Evolutionary conservation across 805 yeast genomes (phyloP).

Genomic region (Hanseniaspora taiwanica): DNA sequence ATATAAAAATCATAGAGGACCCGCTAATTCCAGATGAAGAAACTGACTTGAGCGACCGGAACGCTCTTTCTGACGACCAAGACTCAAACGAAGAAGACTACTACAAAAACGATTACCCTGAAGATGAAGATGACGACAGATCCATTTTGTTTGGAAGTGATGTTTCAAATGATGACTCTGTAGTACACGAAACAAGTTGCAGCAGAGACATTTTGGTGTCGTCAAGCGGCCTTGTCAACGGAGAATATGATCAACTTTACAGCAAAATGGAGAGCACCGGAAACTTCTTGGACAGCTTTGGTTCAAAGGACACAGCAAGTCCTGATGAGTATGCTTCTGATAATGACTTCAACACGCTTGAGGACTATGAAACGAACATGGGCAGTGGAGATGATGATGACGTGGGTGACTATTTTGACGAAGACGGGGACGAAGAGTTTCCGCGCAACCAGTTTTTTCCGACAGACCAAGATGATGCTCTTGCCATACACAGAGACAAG

Average conservation of each 20-base stretch:
- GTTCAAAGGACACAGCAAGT: conserved; percentile 51
- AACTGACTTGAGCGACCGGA: conserved; percentile 28
- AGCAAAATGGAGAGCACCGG: background rate
- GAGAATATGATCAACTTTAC: conserved; percentile 7
- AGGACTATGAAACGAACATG: conserved; percentile 16
- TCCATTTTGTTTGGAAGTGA: conserved; percentile 21
- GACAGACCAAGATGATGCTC: conserved; percentile 41
- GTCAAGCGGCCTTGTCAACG: conserved; percentile 1
- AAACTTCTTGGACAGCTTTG: conserved; percentile 6
- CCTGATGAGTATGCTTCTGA: conserved; percentile 77
- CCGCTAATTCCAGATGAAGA: conserved; percentile 24
- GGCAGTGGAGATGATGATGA: conserved; percentile 24
- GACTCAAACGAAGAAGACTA: conserved; percentile 87
- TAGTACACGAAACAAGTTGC: conserved; percentile 11
- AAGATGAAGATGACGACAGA: conserved; percentile 66
- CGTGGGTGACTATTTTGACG: conserved; percentile 20
- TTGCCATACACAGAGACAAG: conserved; percentile 50
- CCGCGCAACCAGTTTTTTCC: conserved; percentile 41
- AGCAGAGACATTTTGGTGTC: background rate
- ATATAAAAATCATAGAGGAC: conserved; percentile 30
- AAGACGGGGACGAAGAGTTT: conserved; percentile 16
- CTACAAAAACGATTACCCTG: conserved; percentile 89
- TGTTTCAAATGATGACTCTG: conserved; percentile 24
- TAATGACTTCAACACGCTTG: conserved; percentile 38
- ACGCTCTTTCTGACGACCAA: conserved; percentile 49